These are phyloP conservation scores for Chloroidium sp. DNA, from an alignment of 163 green algal genomes.

Conservation along the genomic window DNA sequence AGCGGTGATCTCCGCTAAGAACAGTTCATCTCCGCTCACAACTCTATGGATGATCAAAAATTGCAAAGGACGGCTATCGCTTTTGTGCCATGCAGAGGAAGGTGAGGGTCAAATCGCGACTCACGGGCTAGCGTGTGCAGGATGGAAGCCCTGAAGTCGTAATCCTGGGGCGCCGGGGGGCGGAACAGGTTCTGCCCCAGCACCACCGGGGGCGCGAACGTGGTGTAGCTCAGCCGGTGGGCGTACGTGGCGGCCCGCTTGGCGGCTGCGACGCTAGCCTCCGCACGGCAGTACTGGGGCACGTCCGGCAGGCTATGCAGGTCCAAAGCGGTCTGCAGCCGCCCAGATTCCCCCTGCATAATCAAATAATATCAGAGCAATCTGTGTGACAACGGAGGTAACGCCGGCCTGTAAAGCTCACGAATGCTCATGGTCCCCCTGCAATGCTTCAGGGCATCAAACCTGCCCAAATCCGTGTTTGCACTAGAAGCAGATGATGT, in stretches of 20 bases:
- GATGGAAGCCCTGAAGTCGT: constrained; percentile 30
- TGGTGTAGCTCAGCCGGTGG: constrained; percentile 44
- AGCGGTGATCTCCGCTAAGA: no score
- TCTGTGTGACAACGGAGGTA: no score
- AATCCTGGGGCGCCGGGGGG: constrained; percentile 41
- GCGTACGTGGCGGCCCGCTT: constrained; percentile 27
- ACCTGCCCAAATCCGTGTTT: no score
- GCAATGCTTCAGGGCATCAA: no score
- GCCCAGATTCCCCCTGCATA: not conserved
- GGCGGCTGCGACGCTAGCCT: not conserved
- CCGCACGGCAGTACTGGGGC: not conserved
- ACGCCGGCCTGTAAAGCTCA: no score
- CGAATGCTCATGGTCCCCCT: no score
- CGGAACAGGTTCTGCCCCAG: constrained; percentile 25
- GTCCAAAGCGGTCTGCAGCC: constrained; percentile 1
- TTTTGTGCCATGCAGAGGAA: no score
- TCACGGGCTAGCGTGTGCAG: constrained; percentile 34
- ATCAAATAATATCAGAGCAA: not conserved
- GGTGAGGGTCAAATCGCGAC: not conserved
- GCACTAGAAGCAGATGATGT: no score
- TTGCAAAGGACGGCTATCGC: no score
- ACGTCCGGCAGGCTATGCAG: constrained; percentile 4
- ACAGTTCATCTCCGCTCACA: no score
- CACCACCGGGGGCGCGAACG: constrained; percentile 29
- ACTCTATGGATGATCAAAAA: no score